Percentiles rank a stretch among this genome's conserved stretches.
These are phyloP conservation scores for Neonectria punicea DNA, from an alignment of 2,329 filamentous ascomycete genomes.

Conservation along the genomic window DNA sequence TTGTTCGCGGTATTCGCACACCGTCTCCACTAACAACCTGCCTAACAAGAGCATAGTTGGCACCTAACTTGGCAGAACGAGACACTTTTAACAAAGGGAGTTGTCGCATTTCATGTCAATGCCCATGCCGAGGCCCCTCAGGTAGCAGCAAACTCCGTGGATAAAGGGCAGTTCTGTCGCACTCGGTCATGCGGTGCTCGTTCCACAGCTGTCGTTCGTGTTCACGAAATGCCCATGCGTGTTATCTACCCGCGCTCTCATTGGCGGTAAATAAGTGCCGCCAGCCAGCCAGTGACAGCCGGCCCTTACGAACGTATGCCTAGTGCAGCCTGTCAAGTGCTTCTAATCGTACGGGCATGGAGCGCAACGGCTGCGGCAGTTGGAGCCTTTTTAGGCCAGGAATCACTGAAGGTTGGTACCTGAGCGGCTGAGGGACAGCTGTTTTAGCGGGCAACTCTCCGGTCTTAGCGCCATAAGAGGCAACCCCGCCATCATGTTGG, in stretches of 20 bases:
- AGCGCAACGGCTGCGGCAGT: neutral
- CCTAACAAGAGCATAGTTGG: neutral
- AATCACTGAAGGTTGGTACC: conserved; percentile 27
- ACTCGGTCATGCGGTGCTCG: neutral
- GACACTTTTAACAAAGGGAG: neutral
- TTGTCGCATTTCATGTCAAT: neutral
- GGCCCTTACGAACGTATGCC: conserved; percentile 11
- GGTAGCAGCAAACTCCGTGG: neutral
- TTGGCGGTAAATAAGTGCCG: conserved; percentile 32
- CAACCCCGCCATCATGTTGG: conserved; percentile 40
- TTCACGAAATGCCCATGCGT: conserved; percentile 20
- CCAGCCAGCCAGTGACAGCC: neutral
- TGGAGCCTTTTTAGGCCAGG: neutral
- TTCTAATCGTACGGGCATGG: neutral
- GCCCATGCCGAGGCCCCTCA: neutral
- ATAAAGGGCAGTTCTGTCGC: neutral
- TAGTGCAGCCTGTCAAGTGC: neutral
- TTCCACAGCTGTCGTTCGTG: neutral
- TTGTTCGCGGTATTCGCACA: neutral
- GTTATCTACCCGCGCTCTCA: conserved; percentile 32
- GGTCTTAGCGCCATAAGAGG: conserved; percentile 27
- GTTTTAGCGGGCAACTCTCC: conserved; percentile 26
- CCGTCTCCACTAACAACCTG: neutral
- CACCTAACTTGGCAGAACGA: neutral
- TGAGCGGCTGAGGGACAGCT: conserved; percentile 18